A percentile compares a stretch with the other conserved stretches of the same genome.
phyloP scores from a whole-genome alignment of 441 rosid species.

The Aquilaria agallochum region DNA sequence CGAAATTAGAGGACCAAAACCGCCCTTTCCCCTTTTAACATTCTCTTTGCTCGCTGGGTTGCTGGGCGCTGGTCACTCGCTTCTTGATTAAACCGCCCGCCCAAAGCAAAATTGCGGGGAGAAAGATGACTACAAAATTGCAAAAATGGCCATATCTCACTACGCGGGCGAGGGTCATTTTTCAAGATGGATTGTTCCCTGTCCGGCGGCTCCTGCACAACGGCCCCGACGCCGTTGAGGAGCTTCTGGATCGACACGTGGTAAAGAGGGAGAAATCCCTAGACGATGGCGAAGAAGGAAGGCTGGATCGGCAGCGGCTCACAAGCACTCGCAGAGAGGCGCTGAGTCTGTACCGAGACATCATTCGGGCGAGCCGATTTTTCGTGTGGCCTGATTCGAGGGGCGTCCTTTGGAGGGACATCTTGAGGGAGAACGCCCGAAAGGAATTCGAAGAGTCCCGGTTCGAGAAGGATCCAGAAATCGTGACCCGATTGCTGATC shows the following conservation, averaged over 20 bases:
- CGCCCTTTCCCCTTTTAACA: neutral
- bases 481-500: constrained; percentile 66
- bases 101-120: neutral
- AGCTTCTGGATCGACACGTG: constrained; percentile 70
- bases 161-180: constrained; percentile 2
- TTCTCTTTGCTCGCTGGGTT: neutral
- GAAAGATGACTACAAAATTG: constrained; percentile 29
- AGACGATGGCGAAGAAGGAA: constrained; percentile 60
- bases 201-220: constrained; percentile 40
- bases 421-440: constrained; percentile 76
- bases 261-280: constrained; percentile 56
- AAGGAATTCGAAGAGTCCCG: constrained; percentile 84
- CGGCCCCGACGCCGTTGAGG: constrained; percentile 84
- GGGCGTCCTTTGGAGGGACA: constrained; percentile 74
- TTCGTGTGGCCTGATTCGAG: constrained; percentile 72
- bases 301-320: constrained; percentile 46
- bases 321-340: constrained; percentile 74
- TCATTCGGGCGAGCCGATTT: constrained; percentile 72
- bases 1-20: too few species aligned
- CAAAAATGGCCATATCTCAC: constrained; percentile 41
- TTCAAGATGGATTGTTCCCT: constrained; percentile 1
- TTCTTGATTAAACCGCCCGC: neutral
- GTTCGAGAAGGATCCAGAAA: constrained; percentile 78
- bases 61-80: neutral
- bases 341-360: constrained; percentile 74